Conservation (phyloP, 1,284 basidiomycete species). For the Sanghuangporus sanghuang region DNA sequence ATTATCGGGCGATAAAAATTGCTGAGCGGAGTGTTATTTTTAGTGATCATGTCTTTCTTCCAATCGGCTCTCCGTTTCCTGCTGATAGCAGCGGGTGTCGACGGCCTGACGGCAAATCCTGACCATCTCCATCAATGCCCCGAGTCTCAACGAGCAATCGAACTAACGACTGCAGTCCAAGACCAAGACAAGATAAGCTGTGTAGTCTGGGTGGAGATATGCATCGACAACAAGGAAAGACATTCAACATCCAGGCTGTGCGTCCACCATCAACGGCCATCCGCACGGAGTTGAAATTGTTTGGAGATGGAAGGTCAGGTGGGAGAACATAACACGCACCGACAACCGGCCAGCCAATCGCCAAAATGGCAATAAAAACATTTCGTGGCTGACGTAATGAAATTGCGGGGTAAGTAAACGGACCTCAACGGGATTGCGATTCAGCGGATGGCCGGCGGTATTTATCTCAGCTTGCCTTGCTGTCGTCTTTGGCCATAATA, state of each 20-base stretch:
- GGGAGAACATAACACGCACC: background rate
- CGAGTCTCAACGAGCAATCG: background rate
- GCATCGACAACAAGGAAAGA: background rate
- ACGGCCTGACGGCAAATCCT: background rate
- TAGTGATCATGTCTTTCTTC: background rate
- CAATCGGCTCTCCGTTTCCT: background rate
- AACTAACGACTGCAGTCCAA: background rate
- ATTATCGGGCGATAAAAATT: background rate
- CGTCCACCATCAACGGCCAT: background rate
- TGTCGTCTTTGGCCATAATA: background rate
- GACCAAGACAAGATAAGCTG: background rate
- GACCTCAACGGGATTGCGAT: background rate
- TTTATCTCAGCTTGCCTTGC: background rate
- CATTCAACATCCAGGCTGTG: background rate
- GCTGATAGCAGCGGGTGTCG: background rate
- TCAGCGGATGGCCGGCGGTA: background rate
- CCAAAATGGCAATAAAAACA: background rate
- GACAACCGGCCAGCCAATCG: background rate
- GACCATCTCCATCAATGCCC: background rate
- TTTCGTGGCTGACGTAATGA: background rate
- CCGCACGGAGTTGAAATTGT: background rate
- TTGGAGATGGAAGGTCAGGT: background rate
- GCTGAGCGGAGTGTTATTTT: background rate
- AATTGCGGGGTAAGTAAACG: background rate
- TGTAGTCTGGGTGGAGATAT: background rate